phyloP scores from a whole-genome alignment of 495 filamentous ascomycete species.

The Penicillium verhagenii region DNA sequence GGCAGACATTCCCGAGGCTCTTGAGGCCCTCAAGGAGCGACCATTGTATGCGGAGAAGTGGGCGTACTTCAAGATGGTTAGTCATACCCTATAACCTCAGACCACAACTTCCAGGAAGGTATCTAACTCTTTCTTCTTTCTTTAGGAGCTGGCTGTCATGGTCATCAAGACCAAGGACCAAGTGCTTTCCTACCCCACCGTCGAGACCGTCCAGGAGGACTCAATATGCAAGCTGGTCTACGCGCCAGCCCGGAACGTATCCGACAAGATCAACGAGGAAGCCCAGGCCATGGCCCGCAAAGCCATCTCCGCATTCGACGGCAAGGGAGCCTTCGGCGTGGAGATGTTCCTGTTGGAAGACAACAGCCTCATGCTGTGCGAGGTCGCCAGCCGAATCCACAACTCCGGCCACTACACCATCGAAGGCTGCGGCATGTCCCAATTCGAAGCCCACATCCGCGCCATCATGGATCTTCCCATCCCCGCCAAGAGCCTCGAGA shows the following conservation, averaged over 20 bases:
- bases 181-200: constrained; percentile 77
- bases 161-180: constrained; percentile 86
- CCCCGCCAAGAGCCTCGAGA: constrained; percentile 54
- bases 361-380: constrained; percentile 75
- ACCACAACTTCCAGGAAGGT: not conserved
- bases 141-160: constrained; percentile 84
- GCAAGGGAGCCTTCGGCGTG: constrained; percentile 92
- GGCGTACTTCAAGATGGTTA: constrained; percentile 71
- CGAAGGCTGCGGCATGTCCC: constrained; percentile 85
- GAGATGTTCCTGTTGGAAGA: constrained; percentile 93
- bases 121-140: not conserved
- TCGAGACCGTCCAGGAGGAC: constrained; percentile 94
- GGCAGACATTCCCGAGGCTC: constrained; percentile 66
- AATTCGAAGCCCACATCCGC: constrained; percentile 87
- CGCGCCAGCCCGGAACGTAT: constrained; percentile 74
- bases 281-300: constrained; percentile 77
- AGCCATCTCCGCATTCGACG: constrained; percentile 76
- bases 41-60: constrained; percentile 90
- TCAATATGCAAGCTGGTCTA: constrained; percentile 94
- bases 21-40: constrained; percentile 65
- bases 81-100: constrained; percentile 2
- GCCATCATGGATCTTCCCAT: constrained; percentile 81
- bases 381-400: constrained; percentile 93
- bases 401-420: constrained; percentile 98
- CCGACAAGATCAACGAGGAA: constrained; percentile 54